Evolutionary conservation across 106 monocot genomes (phyloP).

Genomic region (Acanthochlamys bracteata): DNA sequence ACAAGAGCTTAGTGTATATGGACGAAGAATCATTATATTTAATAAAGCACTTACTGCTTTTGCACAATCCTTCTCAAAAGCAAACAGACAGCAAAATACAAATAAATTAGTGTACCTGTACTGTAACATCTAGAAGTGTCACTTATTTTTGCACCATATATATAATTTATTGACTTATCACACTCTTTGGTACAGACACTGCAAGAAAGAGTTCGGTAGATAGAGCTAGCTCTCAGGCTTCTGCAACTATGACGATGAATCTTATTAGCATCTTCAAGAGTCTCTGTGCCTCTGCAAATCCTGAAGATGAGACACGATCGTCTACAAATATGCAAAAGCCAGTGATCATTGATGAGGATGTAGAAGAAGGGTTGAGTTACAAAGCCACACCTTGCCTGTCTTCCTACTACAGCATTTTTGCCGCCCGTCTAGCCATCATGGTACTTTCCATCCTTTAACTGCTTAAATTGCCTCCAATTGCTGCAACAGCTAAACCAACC

Average conservation of each 20-base stretch:
- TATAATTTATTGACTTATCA: too few species aligned
- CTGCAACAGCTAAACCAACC: background rate
- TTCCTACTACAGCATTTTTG: conserved; percentile 55
- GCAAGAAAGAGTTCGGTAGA: too few species aligned
- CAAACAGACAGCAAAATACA: too few species aligned
- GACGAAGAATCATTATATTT: too few species aligned
- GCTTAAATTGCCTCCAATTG: background rate
- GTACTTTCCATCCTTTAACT: conserved; percentile 4
- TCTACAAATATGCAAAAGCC: background rate
- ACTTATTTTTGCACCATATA: too few species aligned
- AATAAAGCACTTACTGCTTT: too few species aligned
- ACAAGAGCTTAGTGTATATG: too few species aligned
- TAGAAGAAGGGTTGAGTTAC: conserved; percentile 24
- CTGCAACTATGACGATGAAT: background rate
- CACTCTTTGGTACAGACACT: too few species aligned
- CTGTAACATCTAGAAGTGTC: too few species aligned
- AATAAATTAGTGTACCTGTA: too few species aligned
- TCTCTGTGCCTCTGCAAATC: background rate
- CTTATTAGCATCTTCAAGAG: conserved; percentile 9
- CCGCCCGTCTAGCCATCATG: conserved; percentile 54
- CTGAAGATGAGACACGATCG: background rate
- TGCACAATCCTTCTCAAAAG: too few species aligned
- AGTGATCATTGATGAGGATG: conserved; percentile 7
- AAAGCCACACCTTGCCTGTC: conserved; percentile 33
- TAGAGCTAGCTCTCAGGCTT: too few species aligned